Base-by-base conservation (phyloP, 768 basidiomycete species). In the Hygrophorus russula region DNA sequence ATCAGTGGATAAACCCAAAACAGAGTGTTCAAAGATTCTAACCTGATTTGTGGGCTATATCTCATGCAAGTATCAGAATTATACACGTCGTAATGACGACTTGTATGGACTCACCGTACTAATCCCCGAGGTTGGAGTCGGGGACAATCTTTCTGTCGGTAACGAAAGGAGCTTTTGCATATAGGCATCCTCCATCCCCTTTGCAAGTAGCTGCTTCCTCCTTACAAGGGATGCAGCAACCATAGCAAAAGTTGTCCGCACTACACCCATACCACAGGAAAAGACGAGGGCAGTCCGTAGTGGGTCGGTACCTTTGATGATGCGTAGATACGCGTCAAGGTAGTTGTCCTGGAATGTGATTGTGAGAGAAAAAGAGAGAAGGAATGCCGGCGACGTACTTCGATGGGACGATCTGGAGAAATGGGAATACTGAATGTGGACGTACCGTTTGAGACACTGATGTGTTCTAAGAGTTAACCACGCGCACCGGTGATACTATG, bases 241-340 rank as follows among this genome's bases (percentile, higher is more conserved):
- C 96, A 98, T 98, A 2, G 89, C 91, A 56, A 96, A 98, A 0
- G 93, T 97, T 2, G 92, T 93, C 14, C 94, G 75, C 1, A 97
- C 93, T 2, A 89, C 90, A 36, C 96, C 96, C 80, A 94, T 91
- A 27, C 96, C 94, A 58, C 94, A 97, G 39, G 86, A 91, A 59
- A 98, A 97, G 3, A 98, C 85, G 14, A 98, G 67, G 0, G 85
- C 80, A 0, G 90, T 91, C 13, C 68, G 68, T 3, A 82, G 63
- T 2, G 94, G 93, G 53, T 94, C 87, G 0, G 83, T 76, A 31
- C 73, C 61, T 49, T 78, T 76, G 46, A 99, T 83, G 28, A 94
- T 80, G 2, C 70, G 72, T 14, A 93, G 68, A 58, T 97, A 99
- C 0, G 87, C 85, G 60, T 98, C 96, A 13, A 99, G 77, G 60